phyloP scores from a whole-genome alignment of 345 rosid genomes.

The Pugionium dolabratum region DNA sequence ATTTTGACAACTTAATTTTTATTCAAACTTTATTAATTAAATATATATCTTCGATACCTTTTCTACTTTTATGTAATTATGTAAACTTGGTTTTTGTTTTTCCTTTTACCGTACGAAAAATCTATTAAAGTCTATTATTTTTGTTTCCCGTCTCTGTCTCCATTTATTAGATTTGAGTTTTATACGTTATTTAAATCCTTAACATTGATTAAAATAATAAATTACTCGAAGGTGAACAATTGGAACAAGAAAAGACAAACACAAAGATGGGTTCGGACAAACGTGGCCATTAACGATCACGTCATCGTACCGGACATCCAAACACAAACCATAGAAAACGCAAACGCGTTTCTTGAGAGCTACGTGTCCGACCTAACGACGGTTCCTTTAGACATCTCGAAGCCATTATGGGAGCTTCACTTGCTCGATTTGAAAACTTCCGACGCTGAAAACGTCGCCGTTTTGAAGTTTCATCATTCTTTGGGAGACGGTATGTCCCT shows the following conservation, averaged over 20 bases:
- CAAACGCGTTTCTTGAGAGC: conserved; percentile 60
- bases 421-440: conserved; percentile 65
- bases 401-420: conserved; percentile 89
- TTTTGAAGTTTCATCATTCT: conserved; percentile 63
- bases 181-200: background rate
- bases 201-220: background rate
- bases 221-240: conserved; percentile 43
- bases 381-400: conserved; percentile 54
- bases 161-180: conserved; percentile 1
- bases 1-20: too few relatives aligned
- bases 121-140: conserved; percentile 1
- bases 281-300: conserved; percentile 58
- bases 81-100: background rate
- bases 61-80: background rate
- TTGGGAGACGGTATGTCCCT: conserved; percentile 67
- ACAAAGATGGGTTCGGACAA: conserved; percentile 61
- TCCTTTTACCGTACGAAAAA: background rate
- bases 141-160: background rate
- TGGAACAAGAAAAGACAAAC: conserved; percentile 39
- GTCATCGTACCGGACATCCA: conserved; percentile 51
- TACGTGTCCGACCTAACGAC: conserved; percentile 63
- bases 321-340: conserved; percentile 41
- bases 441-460: conserved; percentile 56
- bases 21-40: too few relatives aligned
- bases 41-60: too few relatives aligned